Conservation (phyloP, 495 filamentous ascomycete genomes). For the Cercophora sp. region DNA sequence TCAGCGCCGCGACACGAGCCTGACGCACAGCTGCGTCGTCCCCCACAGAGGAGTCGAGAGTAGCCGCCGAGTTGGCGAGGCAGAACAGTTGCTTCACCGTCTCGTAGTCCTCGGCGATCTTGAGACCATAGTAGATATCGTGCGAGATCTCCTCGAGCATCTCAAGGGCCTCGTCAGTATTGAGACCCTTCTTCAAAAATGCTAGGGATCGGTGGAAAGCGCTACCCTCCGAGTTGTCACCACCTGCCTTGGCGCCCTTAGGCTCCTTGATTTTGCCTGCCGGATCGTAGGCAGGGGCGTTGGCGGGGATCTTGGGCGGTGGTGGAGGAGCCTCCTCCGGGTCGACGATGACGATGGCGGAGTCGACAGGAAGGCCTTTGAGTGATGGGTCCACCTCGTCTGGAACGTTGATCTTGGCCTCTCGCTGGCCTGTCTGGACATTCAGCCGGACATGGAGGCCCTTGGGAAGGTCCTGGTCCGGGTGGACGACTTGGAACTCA, state of each 20-base stretch:
- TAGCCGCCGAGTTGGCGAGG: conserved; percentile 27
- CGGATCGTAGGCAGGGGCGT: conserved; percentile 47
- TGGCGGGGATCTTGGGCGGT: conserved; percentile 21
- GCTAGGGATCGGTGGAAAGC: conserved; percentile 43
- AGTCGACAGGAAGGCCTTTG: conserved; percentile 43
- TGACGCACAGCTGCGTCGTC: conserved; percentile 19
- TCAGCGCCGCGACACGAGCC: conserved; percentile 46
- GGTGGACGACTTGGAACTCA: conserved; percentile 57
- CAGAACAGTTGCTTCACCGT: conserved; percentile 43
- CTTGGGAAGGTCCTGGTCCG: conserved; percentile 59
- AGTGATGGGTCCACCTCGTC: conserved; percentile 41
- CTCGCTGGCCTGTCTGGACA: conserved; percentile 56
- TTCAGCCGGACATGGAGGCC: conserved; percentile 63
- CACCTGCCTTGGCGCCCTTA: conserved; percentile 23
- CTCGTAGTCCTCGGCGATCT: conserved; percentile 50
- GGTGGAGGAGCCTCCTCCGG: conserved; percentile 28
- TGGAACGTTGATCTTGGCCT: conserved; percentile 58
- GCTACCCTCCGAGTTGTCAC: conserved; percentile 10
- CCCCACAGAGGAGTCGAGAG: conserved; percentile 7
- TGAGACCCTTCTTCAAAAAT: conserved; percentile 38
- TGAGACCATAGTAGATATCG: conserved; percentile 66
- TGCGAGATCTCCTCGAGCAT: conserved; percentile 57
- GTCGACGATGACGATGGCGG: conserved; percentile 46
- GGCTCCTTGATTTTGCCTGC: conserved; percentile 48
- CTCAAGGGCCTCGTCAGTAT: conserved; percentile 41